Evolutionary conservation across 2,329 filamentous ascomycete genomes (phyloP).

Genomic region (Fusarium stilboides): DNA sequence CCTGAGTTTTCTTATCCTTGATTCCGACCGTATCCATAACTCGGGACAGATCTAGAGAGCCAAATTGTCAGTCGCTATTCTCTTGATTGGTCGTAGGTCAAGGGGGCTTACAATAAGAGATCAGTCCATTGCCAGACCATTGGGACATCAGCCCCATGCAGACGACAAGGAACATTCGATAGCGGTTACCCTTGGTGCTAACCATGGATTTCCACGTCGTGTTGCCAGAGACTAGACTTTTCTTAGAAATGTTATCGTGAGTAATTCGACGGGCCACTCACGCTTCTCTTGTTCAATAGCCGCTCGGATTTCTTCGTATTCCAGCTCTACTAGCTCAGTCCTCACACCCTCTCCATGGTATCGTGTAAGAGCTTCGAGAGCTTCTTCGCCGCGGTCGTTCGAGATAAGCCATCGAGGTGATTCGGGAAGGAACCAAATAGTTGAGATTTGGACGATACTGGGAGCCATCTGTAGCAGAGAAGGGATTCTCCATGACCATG

Average conservation of each 20-base stretch:
- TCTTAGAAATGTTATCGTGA: fast-evolving
- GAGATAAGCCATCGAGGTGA: constrained; percentile 73
- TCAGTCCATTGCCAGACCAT: constrained; percentile 55
- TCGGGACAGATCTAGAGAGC: constrained; percentile 16
- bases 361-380: constrained; percentile 66
- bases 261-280: not conserved
- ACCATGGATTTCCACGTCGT: constrained; percentile 53
- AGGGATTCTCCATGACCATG: constrained; percentile 57
- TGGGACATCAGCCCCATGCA: constrained; percentile 62
- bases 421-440: constrained; percentile 70
- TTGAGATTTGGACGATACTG: constrained; percentile 23
- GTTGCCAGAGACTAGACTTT: too few species aligned
- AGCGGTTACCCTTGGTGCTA: constrained; percentile 52
- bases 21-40: constrained; percentile 41
- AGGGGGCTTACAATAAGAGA: constrained; percentile 50
- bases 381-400: constrained; percentile 58
- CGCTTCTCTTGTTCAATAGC: constrained; percentile 59
- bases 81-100: fast-evolving
- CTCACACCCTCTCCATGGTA: constrained; percentile 72
- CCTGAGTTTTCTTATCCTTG: constrained; percentile 47
- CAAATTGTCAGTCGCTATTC: not conserved
- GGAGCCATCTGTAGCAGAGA: constrained; percentile 48
- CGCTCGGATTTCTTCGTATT: constrained; percentile 63
- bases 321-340: constrained; percentile 65
- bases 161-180: constrained; percentile 57